These are phyloP conservation scores for Farysia itapuensis DNA, from an alignment of 1,284 basidiomycete genomes.

Conservation along the genomic window DNA sequence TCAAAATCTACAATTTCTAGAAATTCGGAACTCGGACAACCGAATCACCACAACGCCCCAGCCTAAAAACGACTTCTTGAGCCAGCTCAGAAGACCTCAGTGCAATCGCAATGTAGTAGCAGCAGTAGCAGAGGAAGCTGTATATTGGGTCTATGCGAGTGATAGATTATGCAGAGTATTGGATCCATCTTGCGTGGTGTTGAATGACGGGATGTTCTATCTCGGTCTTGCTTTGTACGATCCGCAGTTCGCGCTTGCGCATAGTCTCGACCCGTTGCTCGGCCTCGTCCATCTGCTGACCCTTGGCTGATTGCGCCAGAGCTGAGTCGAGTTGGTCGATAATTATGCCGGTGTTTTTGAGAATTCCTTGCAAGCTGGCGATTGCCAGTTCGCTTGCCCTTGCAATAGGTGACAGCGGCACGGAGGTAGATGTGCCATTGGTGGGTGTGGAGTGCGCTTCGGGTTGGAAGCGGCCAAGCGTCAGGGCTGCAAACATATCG, in stretches of 20 bases:
- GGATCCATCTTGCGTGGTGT: slow-evolving; percentile 44
- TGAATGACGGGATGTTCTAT: slow-evolving; percentile 48
- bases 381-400: slow-evolving; percentile 66
- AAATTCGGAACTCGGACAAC: no score
- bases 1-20: no score
- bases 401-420: slow-evolving; percentile 65
- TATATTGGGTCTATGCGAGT: no score
- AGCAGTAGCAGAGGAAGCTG: no score
- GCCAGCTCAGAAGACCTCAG: no score
- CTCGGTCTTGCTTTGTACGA: slow-evolving; percentile 49
- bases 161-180: no score
- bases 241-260: slow-evolving; percentile 50
- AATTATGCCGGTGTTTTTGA: slow-evolving; percentile 60
- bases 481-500: slow-evolving; percentile 91
- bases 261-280: slow-evolving; percentile 46
- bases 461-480: slow-evolving; percentile 75
- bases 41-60: no score
- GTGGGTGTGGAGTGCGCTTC: not conserved
- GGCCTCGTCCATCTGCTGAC: slow-evolving; percentile 11
- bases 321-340: slow-evolving; percentile 22
- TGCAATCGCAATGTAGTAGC: no score
- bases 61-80: no score
- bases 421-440: no score
- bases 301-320: not conserved
- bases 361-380: slow-evolving; percentile 80